Percentiles rank a stretch among this genome's conserved stretches.
Conservation (phyloP, 768 basidiomycete species). For the Mycena floridula region DNA sequence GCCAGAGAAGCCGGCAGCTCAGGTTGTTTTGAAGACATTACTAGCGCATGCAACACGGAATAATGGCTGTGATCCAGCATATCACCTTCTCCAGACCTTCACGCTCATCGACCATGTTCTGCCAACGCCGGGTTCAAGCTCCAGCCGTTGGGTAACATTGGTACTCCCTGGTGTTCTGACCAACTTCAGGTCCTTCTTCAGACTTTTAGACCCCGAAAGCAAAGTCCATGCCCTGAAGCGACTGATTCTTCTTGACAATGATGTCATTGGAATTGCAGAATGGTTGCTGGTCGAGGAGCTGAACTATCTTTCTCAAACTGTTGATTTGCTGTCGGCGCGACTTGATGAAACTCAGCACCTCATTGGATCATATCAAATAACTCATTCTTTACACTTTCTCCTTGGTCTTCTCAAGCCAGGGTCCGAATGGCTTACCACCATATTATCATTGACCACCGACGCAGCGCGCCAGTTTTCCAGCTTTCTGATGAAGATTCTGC, state of each 20-base stretch:
- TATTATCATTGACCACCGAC: too few species aligned
- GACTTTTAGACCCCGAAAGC: conserved; percentile 47
- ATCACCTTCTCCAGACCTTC: conserved; percentile 50
- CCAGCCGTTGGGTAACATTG: conserved; percentile 37
- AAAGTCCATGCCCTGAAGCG: conserved; percentile 48
- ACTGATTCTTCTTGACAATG: conserved; percentile 51
- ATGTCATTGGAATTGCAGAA: conserved; percentile 51
- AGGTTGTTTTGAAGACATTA: conserved; percentile 49
- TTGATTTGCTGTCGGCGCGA: conserved; percentile 26
- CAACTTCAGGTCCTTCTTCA: conserved; percentile 51
- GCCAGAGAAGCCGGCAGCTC: conserved; percentile 33
- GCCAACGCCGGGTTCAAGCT: conserved; percentile 24
- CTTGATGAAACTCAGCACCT: not conserved
- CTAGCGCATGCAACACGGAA: conserved; percentile 39
- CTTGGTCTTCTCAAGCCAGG: too few species aligned
- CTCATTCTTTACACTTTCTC: conserved; percentile 43
- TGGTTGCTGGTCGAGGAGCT: conserved; percentile 68
- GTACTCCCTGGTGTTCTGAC: conserved; percentile 53
- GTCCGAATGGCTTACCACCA: too few species aligned
- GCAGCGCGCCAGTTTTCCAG: too few species aligned
- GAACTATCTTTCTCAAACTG: conserved; percentile 36
- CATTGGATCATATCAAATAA: conserved; percentile 39
- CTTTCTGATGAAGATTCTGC: too few species aligned
- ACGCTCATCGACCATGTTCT: conserved; percentile 53
- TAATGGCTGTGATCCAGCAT: conserved; percentile 46